phyloP scores from a whole-genome alignment of 2,329 filamentous ascomycete genomes.

The Pseudogymnoascus sp. region DNA sequence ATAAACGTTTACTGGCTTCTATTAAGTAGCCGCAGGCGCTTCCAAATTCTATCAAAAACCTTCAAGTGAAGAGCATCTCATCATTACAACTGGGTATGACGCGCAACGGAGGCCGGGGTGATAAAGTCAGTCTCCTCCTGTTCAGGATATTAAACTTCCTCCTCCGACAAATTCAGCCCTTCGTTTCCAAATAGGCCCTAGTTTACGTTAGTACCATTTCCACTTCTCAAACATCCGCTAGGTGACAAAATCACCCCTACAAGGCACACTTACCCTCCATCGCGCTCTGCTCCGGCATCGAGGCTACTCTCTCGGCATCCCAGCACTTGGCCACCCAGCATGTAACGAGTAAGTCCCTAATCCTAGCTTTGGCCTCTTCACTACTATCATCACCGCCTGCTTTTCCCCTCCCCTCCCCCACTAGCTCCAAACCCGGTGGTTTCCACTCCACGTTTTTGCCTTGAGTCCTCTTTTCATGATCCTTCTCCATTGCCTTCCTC shows the following conservation, averaged over 20 bases:
- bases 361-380: neutral
- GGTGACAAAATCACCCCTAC: neutral
- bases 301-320: neutral
- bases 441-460: neutral
- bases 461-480: neutral
- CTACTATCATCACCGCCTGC: neutral
- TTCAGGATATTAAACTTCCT: neutral
- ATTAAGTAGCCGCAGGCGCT: neutral
- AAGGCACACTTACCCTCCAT: neutral
- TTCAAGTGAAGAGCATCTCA: neutral
- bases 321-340: slow-evolving; percentile 6
- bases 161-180: neutral
- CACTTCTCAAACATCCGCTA: neutral
- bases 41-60: neutral
- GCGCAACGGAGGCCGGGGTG: neutral
- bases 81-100: neutral
- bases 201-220: neutral
- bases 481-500: slow-evolving; percentile 6
- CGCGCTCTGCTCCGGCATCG: neutral
- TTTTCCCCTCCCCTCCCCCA: neutral
- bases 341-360: neutral
- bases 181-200: neutral
- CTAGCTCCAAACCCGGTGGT: neutral
- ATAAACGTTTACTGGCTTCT: neutral
- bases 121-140: neutral